These are phyloP conservation scores for Purshia tridentata DNA, from an alignment of 306 rosid genomes.

Conservation along the genomic window DNA sequence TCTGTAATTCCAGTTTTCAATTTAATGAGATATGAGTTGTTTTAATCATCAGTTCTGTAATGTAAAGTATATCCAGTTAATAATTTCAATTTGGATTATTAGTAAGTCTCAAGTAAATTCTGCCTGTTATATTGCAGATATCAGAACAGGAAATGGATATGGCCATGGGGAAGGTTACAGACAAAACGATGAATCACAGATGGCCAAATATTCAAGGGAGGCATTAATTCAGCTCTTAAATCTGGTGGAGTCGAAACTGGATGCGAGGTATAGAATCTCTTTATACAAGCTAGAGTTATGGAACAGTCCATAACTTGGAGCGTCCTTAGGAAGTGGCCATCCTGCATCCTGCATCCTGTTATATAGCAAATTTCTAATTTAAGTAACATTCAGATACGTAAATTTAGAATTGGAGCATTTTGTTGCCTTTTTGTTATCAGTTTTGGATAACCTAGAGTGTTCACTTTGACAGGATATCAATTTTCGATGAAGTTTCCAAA, in stretches of 20 bases:
- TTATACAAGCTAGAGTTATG: neutral
- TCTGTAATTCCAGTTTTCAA: neutral
- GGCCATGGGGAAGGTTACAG: conserved; percentile 47
- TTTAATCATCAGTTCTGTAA: neutral
- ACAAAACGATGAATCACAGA: conserved; percentile 51
- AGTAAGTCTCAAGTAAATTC: neutral
- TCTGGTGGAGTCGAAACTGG: conserved; percentile 54
- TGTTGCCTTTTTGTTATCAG: conserved; percentile 16
- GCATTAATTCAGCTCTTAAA: conserved; percentile 61
- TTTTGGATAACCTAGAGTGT: conserved; percentile 11
- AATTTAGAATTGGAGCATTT: conserved; percentile 5
- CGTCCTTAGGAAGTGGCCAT: neutral
- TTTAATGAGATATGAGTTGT: neutral
- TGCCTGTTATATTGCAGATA: conserved; percentile 41
- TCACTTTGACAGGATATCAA: conserved; percentile 54
- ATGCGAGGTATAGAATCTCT: conserved; percentile 47
- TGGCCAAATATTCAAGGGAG: conserved; percentile 55
- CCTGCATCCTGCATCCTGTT: conserved; percentile 1
- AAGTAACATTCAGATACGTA: neutral
- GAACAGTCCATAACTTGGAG: neutral
- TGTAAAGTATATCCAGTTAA: neutral
- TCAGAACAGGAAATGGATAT: conserved; percentile 50
- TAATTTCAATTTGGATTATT: neutral
- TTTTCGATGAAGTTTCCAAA: conserved; percentile 66
- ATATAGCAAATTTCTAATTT: neutral